A percentile compares a stretch with the other conserved stretches of the same genome.
Conservation (phyloP, 1,139 yeast species). For the Debaryomyces nepalensis region DNA sequence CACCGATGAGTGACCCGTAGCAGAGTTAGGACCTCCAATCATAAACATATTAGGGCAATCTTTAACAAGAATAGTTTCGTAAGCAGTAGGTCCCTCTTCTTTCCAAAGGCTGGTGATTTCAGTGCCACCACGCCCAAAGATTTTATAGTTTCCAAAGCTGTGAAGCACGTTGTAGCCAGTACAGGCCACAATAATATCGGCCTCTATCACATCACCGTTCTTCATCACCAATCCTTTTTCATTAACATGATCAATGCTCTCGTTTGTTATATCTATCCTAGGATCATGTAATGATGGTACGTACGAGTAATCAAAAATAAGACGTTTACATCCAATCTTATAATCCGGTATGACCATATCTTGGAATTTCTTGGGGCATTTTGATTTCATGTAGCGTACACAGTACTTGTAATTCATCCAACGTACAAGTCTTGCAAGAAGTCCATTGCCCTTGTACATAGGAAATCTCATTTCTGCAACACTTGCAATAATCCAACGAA, state of each 20-base stretch:
- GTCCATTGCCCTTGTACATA: constrained; percentile 38
- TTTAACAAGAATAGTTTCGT: constrained; percentile 39
- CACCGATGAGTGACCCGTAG: constrained; percentile 51
- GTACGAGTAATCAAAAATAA: constrained; percentile 45
- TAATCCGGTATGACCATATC: constrained; percentile 40
- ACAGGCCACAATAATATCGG: constrained; percentile 50
- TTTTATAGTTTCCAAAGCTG: constrained; percentile 25
- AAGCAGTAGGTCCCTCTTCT: constrained; percentile 40
- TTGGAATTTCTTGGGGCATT: constrained; percentile 42
- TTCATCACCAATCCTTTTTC: constrained; percentile 36
- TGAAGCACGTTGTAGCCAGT: constrained; percentile 42
- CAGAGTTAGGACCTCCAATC: constrained; percentile 49
- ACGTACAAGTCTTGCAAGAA: constrained; percentile 33
- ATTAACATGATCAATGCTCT: constrained; percentile 31
- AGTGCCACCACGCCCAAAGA: constrained; percentile 35
- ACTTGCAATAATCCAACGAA: constrained; percentile 34
- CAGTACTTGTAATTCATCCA: constrained; percentile 27
- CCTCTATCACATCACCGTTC: constrained; percentile 34
- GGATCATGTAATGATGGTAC: constrained; percentile 40
- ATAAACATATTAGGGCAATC: constrained; percentile 43
- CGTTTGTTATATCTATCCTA: constrained; percentile 32
- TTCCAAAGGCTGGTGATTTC: constrained; percentile 32
- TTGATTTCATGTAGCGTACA: constrained; percentile 32
- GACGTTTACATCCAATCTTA: constrained; percentile 50
- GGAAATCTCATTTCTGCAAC: constrained; percentile 44